Evolutionary conservation across 495 filamentous ascomycete species (phyloP), one percentile per base, ranked within the genome.

Genomic region (Viridothelium virens): DNA sequence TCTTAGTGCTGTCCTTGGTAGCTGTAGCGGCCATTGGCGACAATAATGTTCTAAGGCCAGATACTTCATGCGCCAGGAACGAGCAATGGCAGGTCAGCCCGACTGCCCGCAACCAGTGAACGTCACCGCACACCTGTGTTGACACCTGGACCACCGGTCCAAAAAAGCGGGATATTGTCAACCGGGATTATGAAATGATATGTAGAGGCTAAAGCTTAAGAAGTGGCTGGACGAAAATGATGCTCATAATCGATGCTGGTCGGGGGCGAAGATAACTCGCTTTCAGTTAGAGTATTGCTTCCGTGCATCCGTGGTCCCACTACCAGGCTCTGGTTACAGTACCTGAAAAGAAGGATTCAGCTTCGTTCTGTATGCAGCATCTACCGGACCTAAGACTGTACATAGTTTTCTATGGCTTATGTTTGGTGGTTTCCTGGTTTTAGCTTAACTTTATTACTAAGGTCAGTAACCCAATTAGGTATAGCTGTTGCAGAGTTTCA

Each of bases 1-100:
- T 46, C 11, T 53, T 11, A 25, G 5, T 53, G 18, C 18, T 53
- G n/a, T 53, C n/a, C 48, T 25, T 25, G n/a, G 48, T 53, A 25
- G 48, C n/a, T 5, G 48, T 53, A 25, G 48, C n/a, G 48, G 48
- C 48, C 48, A 53, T 53, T 53, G 48, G 48, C 16, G n/a, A 53
- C 11, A 5, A 25, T 53, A 5, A 25, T 53, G 48, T 53, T 16
- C 48, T 14, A 44, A 44, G 41, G 41, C 7, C 14, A 14, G 41
- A 1, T 44, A 44, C 41, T 44, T 44, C 41, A 44, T 44, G 14
- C 6, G 41, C 6, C 41, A 44, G 41, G 7, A 44, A 44, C 14
- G 7, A 14, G 14, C 41, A 44, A 7, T 44, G 41, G 41, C 41
- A 44, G 41, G 7, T 14, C 25, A 25, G 25, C 25, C 25, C 25